Evolutionary conservation across 2,329 filamentous ascomycete genomes (phyloP).

Genomic region (Aspergillus clavatus): DNA sequence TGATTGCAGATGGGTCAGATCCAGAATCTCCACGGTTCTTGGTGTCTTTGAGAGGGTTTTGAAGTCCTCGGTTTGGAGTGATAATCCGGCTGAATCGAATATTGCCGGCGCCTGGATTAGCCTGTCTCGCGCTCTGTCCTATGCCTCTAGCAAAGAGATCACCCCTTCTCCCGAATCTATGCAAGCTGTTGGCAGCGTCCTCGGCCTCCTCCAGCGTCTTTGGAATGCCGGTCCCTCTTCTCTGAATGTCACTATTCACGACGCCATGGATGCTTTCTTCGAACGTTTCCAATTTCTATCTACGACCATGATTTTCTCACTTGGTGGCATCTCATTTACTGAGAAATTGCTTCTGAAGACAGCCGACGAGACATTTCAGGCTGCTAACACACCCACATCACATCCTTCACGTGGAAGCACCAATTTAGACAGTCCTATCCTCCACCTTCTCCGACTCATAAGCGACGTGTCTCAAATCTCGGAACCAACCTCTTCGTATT

Average conservation of each 20-base stretch:
- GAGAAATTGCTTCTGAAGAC: slow-evolving; percentile 48
- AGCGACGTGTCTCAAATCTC: slow-evolving; percentile 16
- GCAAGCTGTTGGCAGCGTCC: slow-evolving; percentile 67
- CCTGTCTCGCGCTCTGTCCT: slow-evolving; percentile 57
- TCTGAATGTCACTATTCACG: slow-evolving; percentile 27
- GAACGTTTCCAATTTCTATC: slow-evolving; percentile 50
- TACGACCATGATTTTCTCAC: slow-evolving; percentile 45
- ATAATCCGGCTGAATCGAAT: slow-evolving; percentile 36
- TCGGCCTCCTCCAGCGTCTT: slow-evolving; percentile 63
- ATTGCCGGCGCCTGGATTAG: slow-evolving; percentile 58
- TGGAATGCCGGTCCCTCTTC: slow-evolving; percentile 56
- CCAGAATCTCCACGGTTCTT: slow-evolving; percentile 64
- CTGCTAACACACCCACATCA: slow-evolving; percentile 35
- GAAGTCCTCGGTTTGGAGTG: slow-evolving; percentile 46
- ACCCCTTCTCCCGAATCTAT: slow-evolving; percentile 81
- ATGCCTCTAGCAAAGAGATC: slow-evolving; percentile 73
- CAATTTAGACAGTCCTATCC: slow-evolving; percentile 32
- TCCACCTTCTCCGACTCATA: slow-evolving; percentile 38
- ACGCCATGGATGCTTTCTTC: slow-evolving; percentile 38
- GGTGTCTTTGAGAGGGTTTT: slow-evolving; percentile 53
- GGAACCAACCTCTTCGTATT: slow-evolving; percentile 23
- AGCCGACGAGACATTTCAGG: slow-evolving; percentile 53
- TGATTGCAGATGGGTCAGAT: slow-evolving; percentile 82
- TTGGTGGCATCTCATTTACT: slow-evolving; percentile 49
- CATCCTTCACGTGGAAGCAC: slow-evolving; percentile 23